A percentile compares a stretch with the other conserved stretches of the same genome.
These are phyloP conservation scores for Limnanthes douglasii DNA, from an alignment of 345 rosid species.

Conservation along the genomic window DNA sequence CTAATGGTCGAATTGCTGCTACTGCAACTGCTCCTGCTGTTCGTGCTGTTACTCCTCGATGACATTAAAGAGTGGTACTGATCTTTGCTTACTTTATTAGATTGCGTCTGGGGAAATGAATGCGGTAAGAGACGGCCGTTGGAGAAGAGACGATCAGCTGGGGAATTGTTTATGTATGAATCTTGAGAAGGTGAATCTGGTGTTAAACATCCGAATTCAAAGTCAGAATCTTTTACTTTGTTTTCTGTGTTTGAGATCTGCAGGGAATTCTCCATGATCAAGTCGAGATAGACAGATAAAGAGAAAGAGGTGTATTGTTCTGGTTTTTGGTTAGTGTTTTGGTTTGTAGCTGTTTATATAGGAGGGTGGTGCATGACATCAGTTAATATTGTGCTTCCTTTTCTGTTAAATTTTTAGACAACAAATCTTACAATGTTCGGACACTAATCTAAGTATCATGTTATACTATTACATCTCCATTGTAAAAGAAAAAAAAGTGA, in stretches of 20 bases:
- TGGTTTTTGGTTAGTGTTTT: neutral
- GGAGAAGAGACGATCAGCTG: constrained; percentile 73
- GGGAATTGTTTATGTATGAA: constrained; percentile 35
- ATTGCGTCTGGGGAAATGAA: constrained; percentile 35
- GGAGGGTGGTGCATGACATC: neutral
- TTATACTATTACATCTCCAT: too few species aligned
- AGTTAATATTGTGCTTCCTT: neutral
- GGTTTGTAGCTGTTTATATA: constrained; percentile 9
- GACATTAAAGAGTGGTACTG: constrained; percentile 41
- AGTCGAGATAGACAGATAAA: too few species aligned
- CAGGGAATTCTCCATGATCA: constrained; percentile 14
- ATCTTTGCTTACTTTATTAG: constrained; percentile 39
- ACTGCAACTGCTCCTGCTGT: constrained; percentile 54
- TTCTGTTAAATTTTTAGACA: neutral
- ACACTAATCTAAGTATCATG: too few species aligned
- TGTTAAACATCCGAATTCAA: constrained; percentile 51
- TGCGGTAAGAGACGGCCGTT: constrained; percentile 79
- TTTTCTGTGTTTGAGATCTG: constrained; percentile 20
- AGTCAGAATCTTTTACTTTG: constrained; percentile 24
- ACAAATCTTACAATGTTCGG: too few species aligned
- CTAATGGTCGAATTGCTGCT: too few species aligned
- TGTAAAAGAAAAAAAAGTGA: too few species aligned
- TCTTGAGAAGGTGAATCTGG: constrained; percentile 43
- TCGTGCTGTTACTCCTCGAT: constrained; percentile 49
- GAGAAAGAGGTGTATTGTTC: constrained; percentile 26